Percentiles rank a stretch among this genome's conserved stretches.
phyloP scores from a whole-genome alignment of 768 basidiomycete genomes.

The Lactifluus volemus region DNA sequence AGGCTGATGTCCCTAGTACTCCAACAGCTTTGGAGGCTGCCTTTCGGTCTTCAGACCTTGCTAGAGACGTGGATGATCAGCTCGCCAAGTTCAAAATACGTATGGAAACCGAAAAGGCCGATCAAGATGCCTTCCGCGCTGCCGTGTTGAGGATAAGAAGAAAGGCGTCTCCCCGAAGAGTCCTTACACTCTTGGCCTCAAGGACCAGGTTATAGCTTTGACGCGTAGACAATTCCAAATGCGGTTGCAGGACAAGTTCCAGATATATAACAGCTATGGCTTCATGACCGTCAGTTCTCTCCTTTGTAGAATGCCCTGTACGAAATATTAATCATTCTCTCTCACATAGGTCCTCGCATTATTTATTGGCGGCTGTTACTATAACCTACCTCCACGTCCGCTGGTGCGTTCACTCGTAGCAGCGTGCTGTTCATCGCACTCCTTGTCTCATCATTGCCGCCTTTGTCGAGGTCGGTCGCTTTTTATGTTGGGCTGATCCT shows the following conservation, averaged over 20 bases:
- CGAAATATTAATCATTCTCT: neutral
- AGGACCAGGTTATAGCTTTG: constrained; percentile 64
- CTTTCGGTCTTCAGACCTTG: constrained; percentile 43
- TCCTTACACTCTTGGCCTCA: constrained; percentile 78
- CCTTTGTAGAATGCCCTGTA: constrained; percentile 25
- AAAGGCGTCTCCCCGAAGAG: constrained; percentile 68
- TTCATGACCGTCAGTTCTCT: constrained; percentile 49
- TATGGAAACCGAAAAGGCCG: constrained; percentile 52
- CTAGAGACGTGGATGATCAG: constrained; percentile 34
- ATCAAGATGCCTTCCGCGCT: constrained; percentile 69
- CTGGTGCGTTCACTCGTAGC: constrained; percentile 84
- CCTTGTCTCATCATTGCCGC: constrained; percentile 58
- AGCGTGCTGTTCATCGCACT: constrained; percentile 69
- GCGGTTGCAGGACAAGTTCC: constrained; percentile 69
- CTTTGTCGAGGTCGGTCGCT: constrained; percentile 49
- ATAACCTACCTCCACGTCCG: constrained; percentile 65
- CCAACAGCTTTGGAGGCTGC: constrained; percentile 60
- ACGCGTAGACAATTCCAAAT: constrained; percentile 66
- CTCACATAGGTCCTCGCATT: constrained; percentile 33
- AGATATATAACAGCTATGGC: constrained; percentile 60
- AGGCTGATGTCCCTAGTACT: constrained; percentile 51
- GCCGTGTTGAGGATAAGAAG: constrained; percentile 71
- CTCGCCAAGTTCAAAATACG: constrained; percentile 46
- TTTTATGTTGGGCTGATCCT: neutral
- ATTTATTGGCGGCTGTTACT: constrained; percentile 67